Evolutionary conservation across 225 moss, liverwort and hornwort species (phyloP).

Genomic region (Climacium dendroides): DNA sequence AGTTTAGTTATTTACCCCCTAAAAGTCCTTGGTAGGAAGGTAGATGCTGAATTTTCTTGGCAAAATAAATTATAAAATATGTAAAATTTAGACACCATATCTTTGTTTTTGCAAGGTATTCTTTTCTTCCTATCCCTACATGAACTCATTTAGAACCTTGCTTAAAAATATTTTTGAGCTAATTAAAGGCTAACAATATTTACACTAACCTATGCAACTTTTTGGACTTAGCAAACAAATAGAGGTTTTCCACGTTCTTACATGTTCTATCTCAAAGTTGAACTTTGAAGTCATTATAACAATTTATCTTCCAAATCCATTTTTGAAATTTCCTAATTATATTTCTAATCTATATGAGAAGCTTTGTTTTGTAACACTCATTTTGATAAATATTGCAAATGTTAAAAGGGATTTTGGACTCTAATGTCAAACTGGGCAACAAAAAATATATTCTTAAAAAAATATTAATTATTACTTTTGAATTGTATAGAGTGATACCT

Average conservation of each 20-base stretch:
- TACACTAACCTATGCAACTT: not conserved
- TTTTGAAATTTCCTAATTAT: no score
- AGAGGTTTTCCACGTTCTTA: not conserved
- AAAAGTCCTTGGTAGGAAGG: not conserved
- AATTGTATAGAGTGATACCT: not conserved
- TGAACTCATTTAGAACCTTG: not conserved
- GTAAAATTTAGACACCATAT: not conserved
- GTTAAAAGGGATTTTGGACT: not conserved
- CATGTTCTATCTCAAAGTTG: not conserved
- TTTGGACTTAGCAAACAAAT: not conserved
- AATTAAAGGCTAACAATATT: not conserved
- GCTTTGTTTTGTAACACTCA: not conserved
- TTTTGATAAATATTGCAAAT: not conserved
- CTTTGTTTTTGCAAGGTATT: not conserved
- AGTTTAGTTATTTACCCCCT: not conserved
- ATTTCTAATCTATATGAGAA: fast-evolving
- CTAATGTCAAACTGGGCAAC: not conserved
- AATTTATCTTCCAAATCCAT: not conserved
- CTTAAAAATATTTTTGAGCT: not conserved
- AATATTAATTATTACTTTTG: not conserved
- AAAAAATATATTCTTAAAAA: not conserved
- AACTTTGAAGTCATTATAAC: not conserved
- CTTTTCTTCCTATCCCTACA: not conserved
- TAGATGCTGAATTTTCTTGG: not conserved
- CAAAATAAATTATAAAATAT: not conserved